Percentiles rank a stretch among this genome's conserved stretches.
Conservation (phyloP, 306 rosid genomes). For the Potentilla sterilis region DNA sequence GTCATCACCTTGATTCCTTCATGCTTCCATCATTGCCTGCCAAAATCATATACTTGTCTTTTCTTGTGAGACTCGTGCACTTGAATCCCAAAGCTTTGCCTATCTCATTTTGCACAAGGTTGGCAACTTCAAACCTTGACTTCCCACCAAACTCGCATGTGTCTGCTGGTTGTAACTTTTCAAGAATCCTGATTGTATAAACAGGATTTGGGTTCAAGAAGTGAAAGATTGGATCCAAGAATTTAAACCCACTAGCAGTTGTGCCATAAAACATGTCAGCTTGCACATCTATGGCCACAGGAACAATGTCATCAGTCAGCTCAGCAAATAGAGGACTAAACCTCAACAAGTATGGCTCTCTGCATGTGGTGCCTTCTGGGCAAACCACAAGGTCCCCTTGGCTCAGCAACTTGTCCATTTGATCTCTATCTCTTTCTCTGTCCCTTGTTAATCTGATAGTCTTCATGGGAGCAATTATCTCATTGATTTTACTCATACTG, state of each 20-base stretch:
- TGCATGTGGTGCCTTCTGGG: constrained; percentile 83
- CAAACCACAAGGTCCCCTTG: constrained; percentile 61
- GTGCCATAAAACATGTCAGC: constrained; percentile 65
- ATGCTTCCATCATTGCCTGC: constrained; percentile 56
- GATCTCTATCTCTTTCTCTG: constrained; percentile 41
- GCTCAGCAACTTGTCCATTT: constrained; percentile 41
- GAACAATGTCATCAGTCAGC: constrained; percentile 52
- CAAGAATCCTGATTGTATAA: constrained; percentile 33
- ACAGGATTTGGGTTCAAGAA: constrained; percentile 51
- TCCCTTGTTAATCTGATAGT: constrained; percentile 50
- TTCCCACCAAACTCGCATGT: constrained; percentile 45
- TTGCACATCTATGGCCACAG: constrained; percentile 55
- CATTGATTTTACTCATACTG: constrained; percentile 56
- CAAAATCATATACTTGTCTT: constrained; percentile 58
- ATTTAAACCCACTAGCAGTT: constrained; percentile 57
- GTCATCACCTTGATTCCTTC: constrained; percentile 5
- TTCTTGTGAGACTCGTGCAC: constrained; percentile 59
- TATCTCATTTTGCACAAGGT: constrained; percentile 56
- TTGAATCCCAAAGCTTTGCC: constrained; percentile 49
- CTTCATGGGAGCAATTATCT: constrained; percentile 49
- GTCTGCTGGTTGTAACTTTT: constrained; percentile 26
- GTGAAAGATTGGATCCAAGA: constrained; percentile 48
- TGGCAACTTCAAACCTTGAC: constrained; percentile 59
- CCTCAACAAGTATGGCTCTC: constrained; percentile 70
- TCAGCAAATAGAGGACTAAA: constrained; percentile 77